Evolutionary conservation across 2,329 filamentous ascomycete genomes (phyloP), one percentile per base, ranked within the genome.

Genomic region (Scleromitrula shiraiana): DNA sequence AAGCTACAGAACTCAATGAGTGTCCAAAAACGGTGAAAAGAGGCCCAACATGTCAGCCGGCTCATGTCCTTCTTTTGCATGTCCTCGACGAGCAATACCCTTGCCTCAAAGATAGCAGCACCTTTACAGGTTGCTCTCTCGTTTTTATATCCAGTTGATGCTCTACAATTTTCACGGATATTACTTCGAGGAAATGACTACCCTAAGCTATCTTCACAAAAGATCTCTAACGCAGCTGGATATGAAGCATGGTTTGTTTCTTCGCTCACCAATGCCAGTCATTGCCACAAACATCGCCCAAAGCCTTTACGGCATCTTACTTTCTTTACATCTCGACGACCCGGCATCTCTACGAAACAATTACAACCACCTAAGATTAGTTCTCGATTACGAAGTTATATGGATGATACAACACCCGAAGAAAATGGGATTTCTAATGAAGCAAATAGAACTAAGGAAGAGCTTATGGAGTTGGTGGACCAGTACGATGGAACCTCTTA

Each of bases 51-150:
- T 83, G 79, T 73, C 67, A 70, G 69, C 65, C 68, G 62, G 74
- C 75, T 76, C 77, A 83, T 83, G 80, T 78, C 75, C 76, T 68
- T 73, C 68, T 65, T 75, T 69, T 71, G 71, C 68, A 69, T 69
- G 67, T 70, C 73, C 66, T 70, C 61, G 56, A 62, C 57, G 56
- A 63, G 67, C 65, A 67, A 68, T 67, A 68, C 69, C 64, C 63
- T 69, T 63, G 64, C 68, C 65, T 68, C 70, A 53, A 70, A 68
- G 65, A 64, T 69, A 67, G 62, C 61, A 67, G 62, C 61, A 55
- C 56, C 62, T 57, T 63, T 62, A 53, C 61, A 58, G 17, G 43
- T n/a, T n/a, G n/a, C 56, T 19, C 58, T 66, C 29, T 52, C 56
- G 27, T 63, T 65, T 42, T 38, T 65, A 44, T 64, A 61, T 49